phyloP scores from a whole-genome alignment of 225 moss, liverwort and hornwort genomes.

The Polytrichum formosum region DNA sequence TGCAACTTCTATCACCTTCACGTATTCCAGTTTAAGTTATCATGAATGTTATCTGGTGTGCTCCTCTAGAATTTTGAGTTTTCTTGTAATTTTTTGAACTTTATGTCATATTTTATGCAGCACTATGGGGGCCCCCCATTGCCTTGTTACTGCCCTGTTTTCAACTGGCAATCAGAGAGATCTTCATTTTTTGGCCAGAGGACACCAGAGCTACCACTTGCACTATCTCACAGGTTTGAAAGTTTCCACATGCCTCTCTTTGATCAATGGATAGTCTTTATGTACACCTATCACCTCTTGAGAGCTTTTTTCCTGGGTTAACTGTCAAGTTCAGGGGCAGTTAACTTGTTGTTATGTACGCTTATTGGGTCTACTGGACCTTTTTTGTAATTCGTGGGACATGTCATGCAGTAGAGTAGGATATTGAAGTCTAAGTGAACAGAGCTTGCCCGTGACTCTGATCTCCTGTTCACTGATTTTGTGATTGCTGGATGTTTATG shows the following conservation, averaged over 20 bases:
- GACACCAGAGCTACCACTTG: constrained; percentile 68
- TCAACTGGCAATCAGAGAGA: constrained; percentile 81
- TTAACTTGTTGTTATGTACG: background rate
- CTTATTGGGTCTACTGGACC: too few relatives aligned
- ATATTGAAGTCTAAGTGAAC: constrained; percentile 1
- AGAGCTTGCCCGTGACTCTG: background rate
- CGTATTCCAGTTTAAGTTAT: too few relatives aligned
- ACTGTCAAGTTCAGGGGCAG: too few relatives aligned
- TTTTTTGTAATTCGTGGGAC: background rate
- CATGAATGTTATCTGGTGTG: too few relatives aligned
- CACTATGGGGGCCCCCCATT: constrained; percentile 84
- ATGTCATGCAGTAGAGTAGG: constrained; percentile 2
- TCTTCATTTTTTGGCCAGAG: constrained; percentile 78
- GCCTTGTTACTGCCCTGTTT: constrained; percentile 91
- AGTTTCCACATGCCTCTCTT: background rate
- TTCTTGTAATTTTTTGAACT: background rate
- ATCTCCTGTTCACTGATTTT: background rate
- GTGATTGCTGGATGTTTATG: constrained; percentile 15
- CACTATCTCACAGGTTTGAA: constrained; percentile 64
- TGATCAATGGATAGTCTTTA: too few relatives aligned
- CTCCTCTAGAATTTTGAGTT: too few relatives aligned
- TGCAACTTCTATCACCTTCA: too few relatives aligned
- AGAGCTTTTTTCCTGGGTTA: too few relatives aligned
- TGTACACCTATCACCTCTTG: too few relatives aligned
- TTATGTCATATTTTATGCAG: constrained; percentile 39